phyloP scores from a whole-genome alignment of 306 rosid genomes.

The Vachellia collinsii region DNA sequence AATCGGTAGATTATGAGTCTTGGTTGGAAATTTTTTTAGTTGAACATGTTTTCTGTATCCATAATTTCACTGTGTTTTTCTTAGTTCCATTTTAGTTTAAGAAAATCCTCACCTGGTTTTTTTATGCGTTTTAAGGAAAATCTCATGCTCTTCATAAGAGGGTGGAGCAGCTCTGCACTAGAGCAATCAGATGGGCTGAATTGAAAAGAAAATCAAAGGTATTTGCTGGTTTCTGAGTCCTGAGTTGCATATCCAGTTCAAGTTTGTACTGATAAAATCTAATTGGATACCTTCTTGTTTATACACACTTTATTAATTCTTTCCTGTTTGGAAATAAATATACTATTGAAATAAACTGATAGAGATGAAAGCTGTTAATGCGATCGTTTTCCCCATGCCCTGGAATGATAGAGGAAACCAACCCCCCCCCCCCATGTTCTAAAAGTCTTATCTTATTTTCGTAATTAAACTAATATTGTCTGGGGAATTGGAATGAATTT shows the following conservation, averaged over 20 bases:
- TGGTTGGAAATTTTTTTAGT: background rate
- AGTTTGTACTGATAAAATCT: constrained; percentile 4
- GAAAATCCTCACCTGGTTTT: constrained; percentile 1
- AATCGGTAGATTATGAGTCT: constrained; percentile 8
- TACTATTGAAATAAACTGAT: constrained; percentile 1
- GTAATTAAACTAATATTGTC: background rate
- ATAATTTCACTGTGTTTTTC: background rate
- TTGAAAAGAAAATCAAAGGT: constrained; percentile 58
- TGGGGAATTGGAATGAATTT: background rate
- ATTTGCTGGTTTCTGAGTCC: constrained; percentile 23
- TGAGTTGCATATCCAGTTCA: constrained; percentile 12
- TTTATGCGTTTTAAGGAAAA: constrained; percentile 43
- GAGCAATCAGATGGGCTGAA: constrained; percentile 60
- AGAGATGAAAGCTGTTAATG: constrained; percentile 6
- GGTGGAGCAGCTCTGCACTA: constrained; percentile 58
- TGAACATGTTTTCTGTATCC: background rate
- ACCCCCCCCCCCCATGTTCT: no score
- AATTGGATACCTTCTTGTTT: background rate
- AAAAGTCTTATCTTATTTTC: background rate
- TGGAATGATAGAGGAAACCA: constrained; percentile 9
- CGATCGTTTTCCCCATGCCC: background rate
- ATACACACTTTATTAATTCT: background rate
- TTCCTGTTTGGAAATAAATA: background rate
- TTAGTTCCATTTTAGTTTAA: background rate
- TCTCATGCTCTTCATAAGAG: constrained; percentile 63